phyloP scores from a whole-genome alignment of 768 basidiomycete genomes.

The Lactarius akahatsu region DNA sequence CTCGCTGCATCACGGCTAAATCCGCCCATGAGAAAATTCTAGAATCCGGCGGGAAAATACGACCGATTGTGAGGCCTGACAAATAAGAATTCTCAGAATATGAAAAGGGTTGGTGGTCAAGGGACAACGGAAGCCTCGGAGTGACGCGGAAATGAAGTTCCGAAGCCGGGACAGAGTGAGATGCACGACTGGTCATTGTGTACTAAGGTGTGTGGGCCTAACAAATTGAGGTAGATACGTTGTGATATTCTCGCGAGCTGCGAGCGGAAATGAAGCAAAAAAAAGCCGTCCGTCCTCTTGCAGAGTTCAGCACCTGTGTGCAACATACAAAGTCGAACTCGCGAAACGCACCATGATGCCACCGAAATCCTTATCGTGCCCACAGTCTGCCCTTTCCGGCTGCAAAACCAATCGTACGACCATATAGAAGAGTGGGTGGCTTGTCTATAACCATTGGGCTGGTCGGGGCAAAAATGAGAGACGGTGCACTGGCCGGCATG shows the following conservation, averaged over 20 bases:
- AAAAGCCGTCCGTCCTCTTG: constrained; percentile 11
- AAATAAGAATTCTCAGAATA: constrained; percentile 1
- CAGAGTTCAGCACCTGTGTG: constrained; percentile 17
- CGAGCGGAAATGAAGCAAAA: constrained; percentile 24
- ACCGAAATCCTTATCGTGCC: background rate
- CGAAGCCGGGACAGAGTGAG: constrained; percentile 16
- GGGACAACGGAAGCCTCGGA: background rate
- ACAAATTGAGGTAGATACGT: constrained; percentile 21
- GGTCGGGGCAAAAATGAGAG: background rate
- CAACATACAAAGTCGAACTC: background rate
- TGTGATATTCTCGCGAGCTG: constrained; percentile 25
- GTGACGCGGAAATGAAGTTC: constrained; percentile 23
- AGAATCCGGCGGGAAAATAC: constrained; percentile 13
- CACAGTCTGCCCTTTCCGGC: constrained; percentile 6
- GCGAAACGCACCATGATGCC: constrained; percentile 3
- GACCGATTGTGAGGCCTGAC: constrained; percentile 14
- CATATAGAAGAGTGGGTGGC: background rate
- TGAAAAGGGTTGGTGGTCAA: constrained; percentile 9
- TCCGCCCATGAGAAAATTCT: constrained; percentile 20
- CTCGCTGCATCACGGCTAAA: constrained; percentile 17
- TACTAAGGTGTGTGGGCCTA: constrained; percentile 10
- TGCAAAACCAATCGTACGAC: constrained; percentile 12
- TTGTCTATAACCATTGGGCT: constrained; percentile 6
- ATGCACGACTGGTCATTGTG: constrained; percentile 14
- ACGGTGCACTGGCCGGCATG: background rate